Conservation (phyloP, 345 rosid species). For the Lumnitzera racemosa region DNA sequence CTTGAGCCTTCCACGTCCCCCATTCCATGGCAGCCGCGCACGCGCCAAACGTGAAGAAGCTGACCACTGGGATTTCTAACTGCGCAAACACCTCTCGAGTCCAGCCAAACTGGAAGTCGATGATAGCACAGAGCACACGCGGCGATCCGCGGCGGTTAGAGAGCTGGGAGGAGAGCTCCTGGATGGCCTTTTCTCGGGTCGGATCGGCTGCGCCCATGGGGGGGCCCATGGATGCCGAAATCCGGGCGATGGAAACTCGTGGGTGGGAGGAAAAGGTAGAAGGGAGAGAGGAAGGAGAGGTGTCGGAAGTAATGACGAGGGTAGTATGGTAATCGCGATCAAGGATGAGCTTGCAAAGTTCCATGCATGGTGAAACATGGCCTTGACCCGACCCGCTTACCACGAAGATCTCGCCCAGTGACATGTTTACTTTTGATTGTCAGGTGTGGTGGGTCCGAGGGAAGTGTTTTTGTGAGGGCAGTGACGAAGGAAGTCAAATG, state of each 20-base stretch:
- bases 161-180: constrained; percentile 15
- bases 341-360: constrained; percentile 25
- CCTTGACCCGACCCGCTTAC: constrained; percentile 37
- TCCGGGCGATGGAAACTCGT: constrained; percentile 12
- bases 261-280: constrained; percentile 22
- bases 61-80: constrained; percentile 11
- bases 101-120: constrained; percentile 39
- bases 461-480: no score
- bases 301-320: constrained; percentile 24
- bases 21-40: constrained; percentile 24
- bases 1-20: constrained; percentile 15
- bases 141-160: constrained; percentile 7
- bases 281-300: constrained; percentile 20
- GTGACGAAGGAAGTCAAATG: no score
- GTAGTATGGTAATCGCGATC: constrained; percentile 16
- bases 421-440: neutral
- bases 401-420: constrained; percentile 20
- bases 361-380: constrained; percentile 34
- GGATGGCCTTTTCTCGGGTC: constrained; percentile 7
- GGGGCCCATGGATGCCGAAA: constrained; percentile 7
- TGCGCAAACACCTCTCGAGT: constrained; percentile 7
- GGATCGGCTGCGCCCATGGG: constrained; percentile 5
- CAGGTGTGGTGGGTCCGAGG: no score
- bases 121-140: constrained; percentile 16
- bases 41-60: constrained; percentile 22